A percentile compares a stretch with the other conserved stretches of the same genome.
These are phyloP conservation scores for Scheffersomyces amazonensis DNA, from an alignment of 805 yeast species.

Conservation along the genomic window DNA sequence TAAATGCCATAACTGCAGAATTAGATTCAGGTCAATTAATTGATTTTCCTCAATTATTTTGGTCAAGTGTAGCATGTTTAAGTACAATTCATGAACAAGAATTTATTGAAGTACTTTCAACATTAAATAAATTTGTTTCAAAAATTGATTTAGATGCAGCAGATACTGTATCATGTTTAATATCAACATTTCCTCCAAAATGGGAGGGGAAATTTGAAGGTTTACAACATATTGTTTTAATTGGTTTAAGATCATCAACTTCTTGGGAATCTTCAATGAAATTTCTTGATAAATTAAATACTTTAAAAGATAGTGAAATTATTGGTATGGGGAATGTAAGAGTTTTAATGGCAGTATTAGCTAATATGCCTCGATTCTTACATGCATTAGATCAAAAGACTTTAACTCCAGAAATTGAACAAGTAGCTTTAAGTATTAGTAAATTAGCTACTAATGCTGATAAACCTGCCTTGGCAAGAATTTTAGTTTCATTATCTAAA, in stretches of 20 bases:
- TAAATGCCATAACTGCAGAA: constrained; percentile 89
- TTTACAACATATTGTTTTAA: constrained; percentile 70
- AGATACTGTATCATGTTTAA: constrained; percentile 78
- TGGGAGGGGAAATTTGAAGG: constrained; percentile 97
- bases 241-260: constrained; percentile 79
- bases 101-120: constrained; percentile 81
- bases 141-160: constrained; percentile 84
- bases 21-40: constrained; percentile 73
- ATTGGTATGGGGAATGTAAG: constrained; percentile 72
- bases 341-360: constrained; percentile 65
- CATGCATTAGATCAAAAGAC: constrained; percentile 66
- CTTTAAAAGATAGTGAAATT: constrained; percentile 67
- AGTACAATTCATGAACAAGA: constrained; percentile 91
- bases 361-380: constrained; percentile 80
- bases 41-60: constrained; percentile 88
- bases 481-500: constrained; percentile 73
- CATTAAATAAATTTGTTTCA: constrained; percentile 76
- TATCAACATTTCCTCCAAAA: constrained; percentile 85
- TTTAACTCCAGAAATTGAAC: constrained; percentile 46
- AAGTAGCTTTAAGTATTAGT: constrained; percentile 45
- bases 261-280: constrained; percentile 76
- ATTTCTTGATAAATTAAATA: constrained; percentile 68
- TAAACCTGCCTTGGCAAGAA: constrained; percentile 61
- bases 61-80: constrained; percentile 92
- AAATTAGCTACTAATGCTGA: constrained; percentile 57